Conservation (phyloP, 2,329 filamentous ascomycete species). For the Alternaria angustiovoidea region DNA sequence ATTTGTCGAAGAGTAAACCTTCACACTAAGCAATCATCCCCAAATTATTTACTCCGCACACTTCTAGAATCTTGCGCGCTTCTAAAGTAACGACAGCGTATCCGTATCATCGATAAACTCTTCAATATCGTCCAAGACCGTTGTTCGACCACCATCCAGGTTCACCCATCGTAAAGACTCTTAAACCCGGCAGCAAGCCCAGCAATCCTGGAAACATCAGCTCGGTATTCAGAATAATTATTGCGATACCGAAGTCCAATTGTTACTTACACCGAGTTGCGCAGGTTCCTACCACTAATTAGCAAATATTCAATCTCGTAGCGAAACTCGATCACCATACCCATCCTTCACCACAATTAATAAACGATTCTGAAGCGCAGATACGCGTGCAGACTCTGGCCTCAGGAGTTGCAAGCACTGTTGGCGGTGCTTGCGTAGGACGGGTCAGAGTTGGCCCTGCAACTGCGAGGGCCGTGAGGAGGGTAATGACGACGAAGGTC, state of each 20-base stretch:
- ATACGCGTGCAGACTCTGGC: not conserved
- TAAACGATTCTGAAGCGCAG: not conserved
- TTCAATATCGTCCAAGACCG: no score
- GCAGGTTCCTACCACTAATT: not conserved
- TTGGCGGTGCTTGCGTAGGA: not conserved
- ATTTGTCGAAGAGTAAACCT: not conserved
- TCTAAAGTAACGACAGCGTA: no score
- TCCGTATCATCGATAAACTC: no score
- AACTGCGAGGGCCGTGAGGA: not conserved
- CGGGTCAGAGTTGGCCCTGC: not conserved
- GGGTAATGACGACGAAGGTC: not conserved
- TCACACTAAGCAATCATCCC: no score
- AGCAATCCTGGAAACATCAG: not conserved
- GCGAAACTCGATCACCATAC: not conserved
- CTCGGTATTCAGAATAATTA: not conserved
- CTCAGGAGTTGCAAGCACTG: not conserved
- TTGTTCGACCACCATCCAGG: not conserved
- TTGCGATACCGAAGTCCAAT: no score
- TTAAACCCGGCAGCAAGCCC: not conserved
- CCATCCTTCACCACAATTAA: not conserved
- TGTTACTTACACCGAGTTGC: conserved; percentile 1
- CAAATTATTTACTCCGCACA: no score
- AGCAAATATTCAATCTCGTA: not conserved
- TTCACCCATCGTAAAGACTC: not conserved
- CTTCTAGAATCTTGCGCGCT: no score